Evolutionary conservation across 2,329 filamentous ascomycete species (phyloP).

Genomic region (Curvularia sp.): DNA sequence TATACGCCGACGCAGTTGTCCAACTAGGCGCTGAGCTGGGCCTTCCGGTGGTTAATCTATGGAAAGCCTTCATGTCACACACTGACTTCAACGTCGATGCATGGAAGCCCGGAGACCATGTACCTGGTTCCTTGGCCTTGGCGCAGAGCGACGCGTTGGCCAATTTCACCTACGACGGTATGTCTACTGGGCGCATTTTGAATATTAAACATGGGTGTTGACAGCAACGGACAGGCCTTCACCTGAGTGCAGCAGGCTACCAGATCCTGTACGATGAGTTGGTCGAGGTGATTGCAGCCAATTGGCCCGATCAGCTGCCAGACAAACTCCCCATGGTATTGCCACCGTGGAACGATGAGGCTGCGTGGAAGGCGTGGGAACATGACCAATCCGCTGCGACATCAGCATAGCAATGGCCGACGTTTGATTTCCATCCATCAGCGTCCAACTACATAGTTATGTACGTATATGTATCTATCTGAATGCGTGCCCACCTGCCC

Average conservation of each 20-base stretch:
- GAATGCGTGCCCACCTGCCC: neutral
- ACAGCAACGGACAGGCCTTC: constrained; percentile 56
- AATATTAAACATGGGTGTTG: constrained; percentile 10
- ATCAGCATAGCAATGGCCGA: neutral
- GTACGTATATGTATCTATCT: too few species aligned
- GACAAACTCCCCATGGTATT: constrained; percentile 61
- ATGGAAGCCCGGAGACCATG: constrained; percentile 52
- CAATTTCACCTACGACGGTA: constrained; percentile 64
- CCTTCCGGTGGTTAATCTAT: constrained; percentile 78
- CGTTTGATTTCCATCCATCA: neutral
- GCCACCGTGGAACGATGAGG: constrained; percentile 60
- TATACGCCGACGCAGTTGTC: constrained; percentile 71
- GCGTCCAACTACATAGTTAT: neutral
- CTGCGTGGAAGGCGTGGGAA: constrained; percentile 43
- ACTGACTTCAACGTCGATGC: constrained; percentile 58
- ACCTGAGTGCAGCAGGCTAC: constrained; percentile 66
- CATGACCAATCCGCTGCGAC: constrained; percentile 3
- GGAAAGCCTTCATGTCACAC: constrained; percentile 75
- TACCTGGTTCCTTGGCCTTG: constrained; percentile 66
- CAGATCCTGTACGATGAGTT: constrained; percentile 62
- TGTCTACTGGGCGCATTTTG: constrained; percentile 23
- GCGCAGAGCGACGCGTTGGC: constrained; percentile 64
- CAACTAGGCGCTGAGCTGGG: constrained; percentile 64
- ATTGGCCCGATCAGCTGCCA: constrained; percentile 64
- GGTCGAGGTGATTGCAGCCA: constrained; percentile 58